Base-by-base conservation (phyloP, 352 stramenopile species). In the Pythium rhizo-oryzae region DNA sequence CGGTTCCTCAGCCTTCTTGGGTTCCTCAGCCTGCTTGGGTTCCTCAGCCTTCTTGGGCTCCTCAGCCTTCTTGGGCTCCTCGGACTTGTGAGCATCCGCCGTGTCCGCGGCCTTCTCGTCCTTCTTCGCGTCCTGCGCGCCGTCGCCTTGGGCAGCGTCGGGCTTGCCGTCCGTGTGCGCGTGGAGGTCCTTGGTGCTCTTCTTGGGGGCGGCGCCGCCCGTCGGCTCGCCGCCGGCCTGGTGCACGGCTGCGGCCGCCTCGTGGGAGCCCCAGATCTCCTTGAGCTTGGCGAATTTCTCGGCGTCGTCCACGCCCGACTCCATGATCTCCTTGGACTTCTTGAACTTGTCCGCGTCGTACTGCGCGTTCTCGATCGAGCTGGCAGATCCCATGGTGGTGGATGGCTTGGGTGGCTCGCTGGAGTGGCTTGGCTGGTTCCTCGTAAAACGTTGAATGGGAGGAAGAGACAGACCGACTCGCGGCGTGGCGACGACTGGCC, bases 241-340 rank as follows among this genome's bases (percentile, higher is more conserved):
- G 46, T 61, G 62, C 21, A 43, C 39, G 30, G 19, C 49, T 0
- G 61, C 57, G 0, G 44, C 69, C 4, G 59, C 57, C 19, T 71
- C 70, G 15, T 52, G 21, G 11, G 85, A 65, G 11, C 65, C 72
- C 83, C 83, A 92, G 33, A 92, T 84, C 6, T 75, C 71, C 75
- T 87, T 90, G 43, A 92, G 77, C 67, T 90, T 84, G 62, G 78
- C 59, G 37, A 92, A 92, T 64, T 92, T 90, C 25, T 92, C 83
- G 0, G 81, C 73, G 41, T 92, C 83, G 52, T 92, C 77, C 4
- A 61, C 71, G 0, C 19, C n/a, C 4, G 79, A 87, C 33, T 87
- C 83, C 81, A 92, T 90, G 55, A 92, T 70, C 12, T 56, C 71
- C 72, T 89, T 90, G 28, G 83, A 90, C 72, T 92, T 52, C 46